Conservation (phyloP, 1,284 basidiomycete species). For the Cryptococcus amylolentus region DNA sequence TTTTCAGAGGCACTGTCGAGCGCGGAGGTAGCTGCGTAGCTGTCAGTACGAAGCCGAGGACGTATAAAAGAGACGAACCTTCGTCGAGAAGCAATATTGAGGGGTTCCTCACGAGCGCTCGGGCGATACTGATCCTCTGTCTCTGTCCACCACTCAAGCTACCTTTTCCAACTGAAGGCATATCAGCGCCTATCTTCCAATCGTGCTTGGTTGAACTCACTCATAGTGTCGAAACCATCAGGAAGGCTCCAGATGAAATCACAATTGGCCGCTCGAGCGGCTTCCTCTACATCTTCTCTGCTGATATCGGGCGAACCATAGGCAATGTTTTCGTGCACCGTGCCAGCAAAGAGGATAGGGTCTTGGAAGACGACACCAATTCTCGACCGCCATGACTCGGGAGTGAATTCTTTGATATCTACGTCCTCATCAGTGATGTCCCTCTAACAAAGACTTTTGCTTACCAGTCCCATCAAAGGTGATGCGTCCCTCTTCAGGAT, state of each 20-base stretch:
- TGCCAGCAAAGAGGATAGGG: constrained; percentile 79
- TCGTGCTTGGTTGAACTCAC: constrained; percentile 46
- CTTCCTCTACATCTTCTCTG: constrained; percentile 35
- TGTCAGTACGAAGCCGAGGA: background rate
- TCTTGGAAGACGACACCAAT: constrained; percentile 59
- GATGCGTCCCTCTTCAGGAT: constrained; percentile 75
- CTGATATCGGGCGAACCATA: constrained; percentile 43
- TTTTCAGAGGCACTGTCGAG: constrained; percentile 87
- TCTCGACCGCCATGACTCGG: constrained; percentile 77
- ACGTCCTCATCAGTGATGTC: background rate
- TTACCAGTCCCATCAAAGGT: constrained; percentile 80
- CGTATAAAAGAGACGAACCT: constrained; percentile 28
- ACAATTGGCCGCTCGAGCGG: constrained; percentile 44
- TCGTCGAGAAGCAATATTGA: constrained; percentile 54
- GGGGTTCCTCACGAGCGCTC: constrained; percentile 53
- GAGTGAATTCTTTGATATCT: constrained; percentile 63
- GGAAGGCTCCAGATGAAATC: constrained; percentile 47
- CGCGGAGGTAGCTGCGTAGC: constrained; percentile 54
- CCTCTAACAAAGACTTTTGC: constrained; percentile 7
- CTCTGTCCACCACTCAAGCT: constrained; percentile 53
- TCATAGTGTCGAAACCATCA: constrained; percentile 59
- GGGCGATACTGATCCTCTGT: constrained; percentile 54
- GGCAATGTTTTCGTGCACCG: constrained; percentile 72
- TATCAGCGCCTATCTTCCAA: constrained; percentile 11
- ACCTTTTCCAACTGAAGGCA: constrained; percentile 43